Evolutionary conservation across 139 green algal genomes (phyloP), one percentile per base, ranked within the genome.

Genomic region (Chlorella sp.): DNA sequence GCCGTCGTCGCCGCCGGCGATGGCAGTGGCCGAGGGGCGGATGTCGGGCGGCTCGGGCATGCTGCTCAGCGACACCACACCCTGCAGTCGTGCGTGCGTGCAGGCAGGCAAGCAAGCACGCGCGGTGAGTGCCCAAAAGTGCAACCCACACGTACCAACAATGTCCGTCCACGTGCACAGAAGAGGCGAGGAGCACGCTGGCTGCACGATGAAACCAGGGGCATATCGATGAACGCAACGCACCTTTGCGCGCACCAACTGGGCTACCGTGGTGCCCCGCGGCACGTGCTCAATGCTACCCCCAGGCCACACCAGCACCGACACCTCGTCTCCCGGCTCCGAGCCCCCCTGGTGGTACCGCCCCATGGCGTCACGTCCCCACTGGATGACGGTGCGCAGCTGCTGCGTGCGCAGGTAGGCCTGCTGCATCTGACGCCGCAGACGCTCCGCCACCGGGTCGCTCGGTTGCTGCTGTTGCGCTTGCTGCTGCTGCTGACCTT

Each of bases 331-430:
- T 2, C 35, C 62, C 23, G 35, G 64, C 42, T 77, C 70, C 49
- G 86, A 42, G 23, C 89, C 85, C 0, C 31, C 29, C 20, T 36
- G 51, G 55, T 68, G 51, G 55, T 74, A 67, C 29, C 34, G 23
- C 17, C 55, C 59, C 69, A 74, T 74, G 3, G 69, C 69, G 1
- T 31, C n/a, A 49, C 72, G 62, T 2, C 85, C 80, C 90, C 90
- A 96, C 76, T 93, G 88, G 63, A 96, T 88, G 77, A 93, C 87
- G 49, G 72, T 77, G 2, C 91, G 81, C 72, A 96, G 79, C 78
- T 88, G 80, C 75, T 86, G 81, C 35, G 74, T 79, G 36, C 79
- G 70, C 31, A 74, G 67, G 55, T 78, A 81, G 24, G 74, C 71
- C 17, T 78, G 35, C 35, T 78, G 72, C 74, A 78, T 75, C 67